Conservation (phyloP, 2,329 filamentous ascomycete species). For the Pyrenochaeta sp. region DNA sequence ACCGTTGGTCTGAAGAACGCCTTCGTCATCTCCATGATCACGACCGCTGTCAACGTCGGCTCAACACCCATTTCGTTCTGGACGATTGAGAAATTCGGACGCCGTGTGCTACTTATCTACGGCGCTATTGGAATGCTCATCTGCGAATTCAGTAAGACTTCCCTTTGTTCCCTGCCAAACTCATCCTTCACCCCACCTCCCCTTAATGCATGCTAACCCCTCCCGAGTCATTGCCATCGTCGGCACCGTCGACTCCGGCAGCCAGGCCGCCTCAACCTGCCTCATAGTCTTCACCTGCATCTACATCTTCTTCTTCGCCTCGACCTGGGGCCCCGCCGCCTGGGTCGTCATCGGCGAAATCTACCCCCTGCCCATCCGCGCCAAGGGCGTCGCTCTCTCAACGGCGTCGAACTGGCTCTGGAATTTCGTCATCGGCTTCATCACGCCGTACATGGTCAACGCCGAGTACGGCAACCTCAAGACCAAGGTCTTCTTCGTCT, state of each 20-base stretch:
- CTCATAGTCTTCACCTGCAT: slow-evolving; percentile 88
- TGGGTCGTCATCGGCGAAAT: slow-evolving; percentile 85
- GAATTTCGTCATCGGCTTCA: slow-evolving; percentile 68
- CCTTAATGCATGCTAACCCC: no score
- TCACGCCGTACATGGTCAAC: slow-evolving; percentile 76
- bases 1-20: slow-evolving; percentile 76
- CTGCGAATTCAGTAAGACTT: slow-evolving; percentile 87
- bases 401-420: slow-evolving; percentile 93
- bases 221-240: slow-evolving; percentile 83
- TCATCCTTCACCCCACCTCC: no score
- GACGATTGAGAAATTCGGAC: slow-evolving; percentile 81
- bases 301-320: slow-evolving; percentile 93
- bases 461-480: slow-evolving; percentile 69
- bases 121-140: slow-evolving; percentile 84
- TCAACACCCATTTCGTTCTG: slow-evolving; percentile 90
- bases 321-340: slow-evolving; percentile 81
- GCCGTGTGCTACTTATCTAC: slow-evolving; percentile 78
- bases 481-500: slow-evolving; percentile 63
- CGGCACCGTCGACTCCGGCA: slow-evolving; percentile 49
- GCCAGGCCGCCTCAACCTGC: slow-evolving; percentile 59
- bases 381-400: slow-evolving; percentile 84
- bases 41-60: slow-evolving; percentile 85
- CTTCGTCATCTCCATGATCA: slow-evolving; percentile 85
- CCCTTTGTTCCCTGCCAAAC: no score
- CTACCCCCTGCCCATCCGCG: slow-evolving; percentile 87